Evolutionary conservation across 768 basidiomycete genomes (phyloP), one percentile per base, ranked within the genome.

Genomic region (Fomitopsis serialis): DNA sequence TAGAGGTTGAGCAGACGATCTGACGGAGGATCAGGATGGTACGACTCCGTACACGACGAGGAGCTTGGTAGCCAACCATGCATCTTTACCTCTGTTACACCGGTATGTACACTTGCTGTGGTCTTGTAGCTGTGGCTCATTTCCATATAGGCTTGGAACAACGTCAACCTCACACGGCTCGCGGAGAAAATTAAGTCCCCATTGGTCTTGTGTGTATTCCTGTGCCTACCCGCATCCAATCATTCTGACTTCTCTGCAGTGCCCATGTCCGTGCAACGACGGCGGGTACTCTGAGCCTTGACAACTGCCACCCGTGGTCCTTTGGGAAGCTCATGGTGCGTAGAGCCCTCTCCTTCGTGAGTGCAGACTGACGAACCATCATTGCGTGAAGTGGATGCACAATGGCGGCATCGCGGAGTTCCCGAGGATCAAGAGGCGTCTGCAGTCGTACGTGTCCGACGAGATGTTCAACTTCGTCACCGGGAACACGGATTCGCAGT

Each of bases 131-230:
- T 37, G 27, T 15, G 22, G 8, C 35, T 49, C 5, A 36, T 24
- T 9, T 11, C 7, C 7, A 23, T 13, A 6, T 49, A 97, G 89
- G 97, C 94, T 7, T 98, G 97, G 96, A 95, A 94, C 64, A 97
- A 98, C 64, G 81, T 86, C 23, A 98, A 99, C 66, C 78, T 99
- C 42, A 81, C 80, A n/a, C 82, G 97, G 15, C 71, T 99, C 27
- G 96, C 97, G 0, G 95, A 98, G 71, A 98, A 98, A 74, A 95
- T 96, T 70, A 91, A 94, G 67, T 94, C 91, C 1, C 92, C 93
- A 1, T 76, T 99, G 36, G 92, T 98, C 50, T 99, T 98, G 90
- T 90, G 66, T 64, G 85, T 74, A 43, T 21, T 35, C 32, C 42
- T 6, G 21, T 11, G 52, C 23, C 29, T 45, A 17, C 21, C 11